phyloP scores from a whole-genome alignment of 75 land plant genomes.

The Sequoiadendron giganteum region DNA sequence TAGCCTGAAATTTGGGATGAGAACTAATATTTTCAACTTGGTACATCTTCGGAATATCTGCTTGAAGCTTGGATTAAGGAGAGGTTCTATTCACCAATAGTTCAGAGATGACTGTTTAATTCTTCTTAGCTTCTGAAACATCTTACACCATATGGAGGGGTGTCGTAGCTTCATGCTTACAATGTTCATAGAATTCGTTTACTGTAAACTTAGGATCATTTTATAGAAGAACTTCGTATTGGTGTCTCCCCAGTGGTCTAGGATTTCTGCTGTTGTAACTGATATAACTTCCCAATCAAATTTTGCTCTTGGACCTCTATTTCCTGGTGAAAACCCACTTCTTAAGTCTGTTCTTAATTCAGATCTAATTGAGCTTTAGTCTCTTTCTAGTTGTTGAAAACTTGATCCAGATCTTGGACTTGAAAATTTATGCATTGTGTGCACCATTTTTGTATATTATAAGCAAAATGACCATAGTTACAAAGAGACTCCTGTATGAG shows the following conservation, averaged over 20 bases:
- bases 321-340: not conserved
- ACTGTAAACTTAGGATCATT: not conserved
- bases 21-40: not conserved
- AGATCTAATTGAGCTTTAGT: not conserved
- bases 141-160: not conserved
- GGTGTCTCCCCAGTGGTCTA: not conserved
- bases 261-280: not conserved
- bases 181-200: not conserved
- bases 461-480: too few species aligned
- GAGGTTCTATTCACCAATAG: not conserved
- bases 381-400: not conserved
- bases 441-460: not conserved
- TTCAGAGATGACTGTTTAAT: not conserved
- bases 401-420: not conserved
- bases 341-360: not conserved
- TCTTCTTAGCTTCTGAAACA: not conserved
- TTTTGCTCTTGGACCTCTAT: not conserved
- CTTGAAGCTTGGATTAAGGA: not conserved
- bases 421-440: not conserved
- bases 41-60: not conserved
- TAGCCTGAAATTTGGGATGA: not conserved
- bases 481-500: too few species aligned
- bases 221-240: too few species aligned
- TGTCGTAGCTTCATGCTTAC: not conserved
- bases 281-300: not conserved